Percentiles rank a stretch among this genome's conserved stretches.
These are phyloP conservation scores for Sphaerobolus stellatus DNA, from an alignment of 1,284 basidiomycete genomes.

Conservation along the genomic window DNA sequence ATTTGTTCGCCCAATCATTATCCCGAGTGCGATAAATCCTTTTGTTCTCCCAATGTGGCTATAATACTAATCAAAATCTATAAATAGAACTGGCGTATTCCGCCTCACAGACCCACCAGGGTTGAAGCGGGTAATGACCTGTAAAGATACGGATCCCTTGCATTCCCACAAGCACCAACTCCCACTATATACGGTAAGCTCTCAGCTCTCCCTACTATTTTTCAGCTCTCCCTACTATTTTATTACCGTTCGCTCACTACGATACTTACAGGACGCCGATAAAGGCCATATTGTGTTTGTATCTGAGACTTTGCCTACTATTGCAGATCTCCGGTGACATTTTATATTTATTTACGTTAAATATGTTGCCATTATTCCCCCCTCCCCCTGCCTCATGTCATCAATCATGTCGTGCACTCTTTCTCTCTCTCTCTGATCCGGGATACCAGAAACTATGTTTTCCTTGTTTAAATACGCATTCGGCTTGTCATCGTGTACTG, in stretches of 20 bases:
- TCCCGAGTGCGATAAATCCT: conserved; percentile 58
- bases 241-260: conserved; percentile 5
- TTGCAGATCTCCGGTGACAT: conserved; percentile 67
- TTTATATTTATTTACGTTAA: too few relatives aligned
- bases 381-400: too few relatives aligned
- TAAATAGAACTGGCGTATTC: conserved; percentile 76
- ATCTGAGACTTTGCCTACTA: conserved; percentile 66
- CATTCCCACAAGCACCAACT: conserved; percentile 74
- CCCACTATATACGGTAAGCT: conserved; percentile 76
- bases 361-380: too few relatives aligned
- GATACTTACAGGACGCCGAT: conserved; percentile 59
- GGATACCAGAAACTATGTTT: too few relatives aligned
- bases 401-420: too few relatives aligned
- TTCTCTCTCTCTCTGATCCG: too few relatives aligned
- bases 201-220: too few relatives aligned
- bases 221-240: conserved; percentile 2
- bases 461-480: too few relatives aligned
- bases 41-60: conserved; percentile 12
- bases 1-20: conserved; percentile 81
- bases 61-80: conserved; percentile 5
- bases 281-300: conserved; percentile 74
- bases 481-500: too few relatives aligned
- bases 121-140: conserved; percentile 65
- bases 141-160: conserved; percentile 71
- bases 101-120: conserved; percentile 84